Percentiles rank a stretch among this genome's conserved stretches.
Conservation (phyloP, 2,329 filamentous ascomycete species). For the Neofusicoccum umdonicola region DNA sequence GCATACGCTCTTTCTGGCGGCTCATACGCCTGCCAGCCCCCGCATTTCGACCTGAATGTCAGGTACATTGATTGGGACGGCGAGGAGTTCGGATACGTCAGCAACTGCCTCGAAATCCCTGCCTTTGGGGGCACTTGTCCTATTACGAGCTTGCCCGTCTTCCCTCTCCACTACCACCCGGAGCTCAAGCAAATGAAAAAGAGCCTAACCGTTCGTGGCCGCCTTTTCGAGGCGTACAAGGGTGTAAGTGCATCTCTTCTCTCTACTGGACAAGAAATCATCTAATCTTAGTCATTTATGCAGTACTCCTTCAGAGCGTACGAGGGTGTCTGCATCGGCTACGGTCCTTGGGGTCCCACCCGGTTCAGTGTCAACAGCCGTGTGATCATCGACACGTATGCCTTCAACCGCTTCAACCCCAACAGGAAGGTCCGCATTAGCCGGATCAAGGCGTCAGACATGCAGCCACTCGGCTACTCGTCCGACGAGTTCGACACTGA, state of each 20-base stretch:
- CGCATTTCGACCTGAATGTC: conserved; percentile 19
- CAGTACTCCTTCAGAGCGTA: conserved; percentile 22
- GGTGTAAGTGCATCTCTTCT: conserved; percentile 26
- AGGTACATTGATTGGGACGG: conserved; percentile 30
- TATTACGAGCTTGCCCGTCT: conserved; percentile 38
- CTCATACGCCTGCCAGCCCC: conserved; percentile 20
- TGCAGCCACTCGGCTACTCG: background rate
- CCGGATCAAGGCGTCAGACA: background rate
- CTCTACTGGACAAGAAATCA: background rate
- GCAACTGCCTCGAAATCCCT: conserved; percentile 20
- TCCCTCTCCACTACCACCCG: conserved; percentile 40
- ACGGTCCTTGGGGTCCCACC: conserved; percentile 19
- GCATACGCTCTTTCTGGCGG: conserved; percentile 19
- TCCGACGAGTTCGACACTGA: background rate
- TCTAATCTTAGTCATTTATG: background rate
- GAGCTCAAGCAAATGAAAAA: conserved; percentile 34
- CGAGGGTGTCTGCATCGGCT: conserved; percentile 21
- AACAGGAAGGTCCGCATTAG: conserved; percentile 16
- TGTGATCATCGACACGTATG: conserved; percentile 48
- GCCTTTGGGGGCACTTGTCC: conserved; percentile 36
- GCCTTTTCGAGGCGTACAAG: conserved; percentile 42
- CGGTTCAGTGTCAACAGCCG: conserved; percentile 34
- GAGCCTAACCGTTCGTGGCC: conserved; percentile 42
- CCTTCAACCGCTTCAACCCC: conserved; percentile 29
- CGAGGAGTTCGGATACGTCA: conserved; percentile 24